These are phyloP conservation scores for Betula pendula DNA, from an alignment of 306 rosid species.

Conservation along the genomic window DNA sequence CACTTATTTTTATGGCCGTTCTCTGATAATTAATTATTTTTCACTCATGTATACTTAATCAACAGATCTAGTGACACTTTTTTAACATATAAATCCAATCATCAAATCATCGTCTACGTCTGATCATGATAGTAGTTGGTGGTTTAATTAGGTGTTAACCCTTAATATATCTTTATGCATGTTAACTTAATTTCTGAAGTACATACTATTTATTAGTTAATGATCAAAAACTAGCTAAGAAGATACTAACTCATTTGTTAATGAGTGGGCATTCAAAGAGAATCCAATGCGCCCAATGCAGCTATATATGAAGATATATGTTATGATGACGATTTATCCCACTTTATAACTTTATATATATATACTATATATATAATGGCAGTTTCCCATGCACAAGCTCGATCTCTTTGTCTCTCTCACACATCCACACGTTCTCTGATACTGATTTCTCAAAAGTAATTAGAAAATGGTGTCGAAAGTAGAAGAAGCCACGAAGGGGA, in stretches of 20 bases:
- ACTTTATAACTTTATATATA: too few species aligned
- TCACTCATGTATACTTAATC: too few species aligned
- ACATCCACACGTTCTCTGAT: too few species aligned
- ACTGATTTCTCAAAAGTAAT: too few species aligned
- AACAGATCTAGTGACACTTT: not conserved
- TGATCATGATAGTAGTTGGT: not conserved
- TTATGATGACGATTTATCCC: too few species aligned
- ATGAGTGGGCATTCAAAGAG: conserved; percentile 3
- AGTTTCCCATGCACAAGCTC: conserved; percentile 37
- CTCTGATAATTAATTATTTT: too few species aligned
- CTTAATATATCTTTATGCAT: not conserved
- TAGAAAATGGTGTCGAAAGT: conserved; percentile 77
- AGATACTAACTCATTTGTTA: not conserved
- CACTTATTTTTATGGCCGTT: too few species aligned
- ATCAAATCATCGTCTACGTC: not conserved
- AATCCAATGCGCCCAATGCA: conserved; percentile 23
- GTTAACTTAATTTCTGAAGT: not conserved
- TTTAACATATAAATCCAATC: not conserved
- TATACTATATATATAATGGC: too few species aligned
- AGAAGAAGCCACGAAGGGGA: conserved; percentile 70
- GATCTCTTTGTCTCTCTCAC: not conserved
- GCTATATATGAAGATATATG: not conserved
- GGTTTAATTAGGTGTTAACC: not conserved
- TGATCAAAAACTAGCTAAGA: conserved; percentile 24
- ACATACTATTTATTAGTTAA: not conserved